These are phyloP conservation scores for Ambrosiella cleistominuta DNA, from an alignment of 2,329 filamentous ascomycete genomes.

Conservation along the genomic window DNA sequence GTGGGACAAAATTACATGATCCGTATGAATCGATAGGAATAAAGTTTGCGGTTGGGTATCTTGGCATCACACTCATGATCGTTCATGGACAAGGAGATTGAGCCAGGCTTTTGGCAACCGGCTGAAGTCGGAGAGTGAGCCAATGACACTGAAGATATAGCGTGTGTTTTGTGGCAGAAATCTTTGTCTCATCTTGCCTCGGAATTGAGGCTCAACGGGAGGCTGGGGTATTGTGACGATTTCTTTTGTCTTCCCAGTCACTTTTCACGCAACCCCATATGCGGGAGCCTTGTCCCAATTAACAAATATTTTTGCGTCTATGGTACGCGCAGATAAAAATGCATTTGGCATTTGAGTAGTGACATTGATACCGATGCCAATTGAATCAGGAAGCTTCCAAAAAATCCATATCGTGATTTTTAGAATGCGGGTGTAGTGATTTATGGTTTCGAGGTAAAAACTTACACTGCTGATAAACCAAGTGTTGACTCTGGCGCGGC, in stretches of 20 bases:
- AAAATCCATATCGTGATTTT: too few species aligned
- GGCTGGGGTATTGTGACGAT: background rate
- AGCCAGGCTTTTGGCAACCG: background rate
- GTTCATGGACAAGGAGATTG: background rate
- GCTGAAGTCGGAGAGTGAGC: background rate
- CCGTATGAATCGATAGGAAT: too few species aligned
- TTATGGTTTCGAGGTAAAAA: background rate
- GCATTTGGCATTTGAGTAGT: too few species aligned
- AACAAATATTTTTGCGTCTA: background rate
- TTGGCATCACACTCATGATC: background rate
- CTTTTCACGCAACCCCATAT: background rate
- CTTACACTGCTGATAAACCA: constrained; percentile 12
- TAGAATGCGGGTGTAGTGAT: background rate
- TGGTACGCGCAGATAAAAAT: too few species aligned
- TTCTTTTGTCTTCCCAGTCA: background rate
- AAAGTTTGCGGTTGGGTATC: background rate
- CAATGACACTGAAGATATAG: background rate
- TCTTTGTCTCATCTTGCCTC: background rate
- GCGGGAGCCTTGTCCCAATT: background rate
- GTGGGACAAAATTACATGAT: too few species aligned
- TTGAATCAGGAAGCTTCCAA: too few species aligned
- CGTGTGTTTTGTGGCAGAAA: background rate
- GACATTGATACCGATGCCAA: too few species aligned
- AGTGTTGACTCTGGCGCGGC: constrained; percentile 10
- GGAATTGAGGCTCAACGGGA: constrained; percentile 9